Evolutionary conservation across 2,329 filamentous ascomycete species (phyloP).

Genomic region (Fusarium liriodendri): DNA sequence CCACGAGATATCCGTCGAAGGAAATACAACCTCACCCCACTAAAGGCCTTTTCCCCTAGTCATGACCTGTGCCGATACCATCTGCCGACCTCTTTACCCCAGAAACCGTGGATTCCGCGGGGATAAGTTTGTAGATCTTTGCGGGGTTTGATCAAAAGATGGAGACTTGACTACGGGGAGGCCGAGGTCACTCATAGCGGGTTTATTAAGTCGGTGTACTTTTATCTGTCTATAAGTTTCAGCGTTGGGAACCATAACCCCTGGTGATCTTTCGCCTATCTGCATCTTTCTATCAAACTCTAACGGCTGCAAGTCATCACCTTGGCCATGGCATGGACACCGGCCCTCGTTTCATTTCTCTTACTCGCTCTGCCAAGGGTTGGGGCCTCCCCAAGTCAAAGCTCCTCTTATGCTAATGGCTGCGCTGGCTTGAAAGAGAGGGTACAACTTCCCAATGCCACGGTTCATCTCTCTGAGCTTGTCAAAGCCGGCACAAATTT

Average conservation of each 20-base stretch:
- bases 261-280: neutral
- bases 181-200: neutral
- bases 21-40: neutral
- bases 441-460: neutral
- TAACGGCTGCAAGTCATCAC: neutral
- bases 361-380: neutral
- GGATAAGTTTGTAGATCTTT: neutral
- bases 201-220: neutral
- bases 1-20: neutral
- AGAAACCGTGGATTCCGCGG: neutral
- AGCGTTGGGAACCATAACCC: neutral
- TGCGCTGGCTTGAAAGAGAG: neutral
- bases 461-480: constrained; percentile 36
- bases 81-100: neutral
- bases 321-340: neutral
- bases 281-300: neutral
- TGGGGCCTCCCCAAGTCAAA: neutral
- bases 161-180: neutral
- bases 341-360: neutral
- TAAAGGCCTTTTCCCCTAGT: neutral
- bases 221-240: neutral
- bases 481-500: constrained; percentile 1
- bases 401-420: neutral
- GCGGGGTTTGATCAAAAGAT: neutral
- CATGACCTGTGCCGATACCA: neutral